A percentile compares a stretch with the other conserved stretches of the same genome.
phyloP scores from a whole-genome alignment of 257 asterid genomes.

The Solanum arcanum region DNA sequence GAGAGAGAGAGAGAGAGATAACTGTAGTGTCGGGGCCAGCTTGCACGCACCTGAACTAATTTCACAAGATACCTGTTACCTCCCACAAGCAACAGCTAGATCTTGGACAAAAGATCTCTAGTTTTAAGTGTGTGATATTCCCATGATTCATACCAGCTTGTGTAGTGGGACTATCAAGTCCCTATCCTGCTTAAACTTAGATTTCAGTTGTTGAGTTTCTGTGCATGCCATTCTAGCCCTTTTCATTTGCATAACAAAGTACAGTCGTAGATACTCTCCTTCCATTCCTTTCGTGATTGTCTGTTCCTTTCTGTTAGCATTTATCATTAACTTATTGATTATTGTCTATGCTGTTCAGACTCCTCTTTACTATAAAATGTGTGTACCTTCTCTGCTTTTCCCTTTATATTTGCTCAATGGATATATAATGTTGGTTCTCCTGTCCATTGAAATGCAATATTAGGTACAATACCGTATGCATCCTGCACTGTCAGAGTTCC shows the following conservation, averaged over 20 bases:
- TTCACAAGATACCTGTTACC: neutral
- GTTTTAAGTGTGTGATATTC: neutral
- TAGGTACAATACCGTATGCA: constrained; percentile 99
- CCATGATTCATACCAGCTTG: neutral
- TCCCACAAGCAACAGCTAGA: neutral
- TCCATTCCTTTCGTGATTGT: neutral
- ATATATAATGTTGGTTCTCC: neutral
- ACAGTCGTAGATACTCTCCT: neutral
- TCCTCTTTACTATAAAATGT: neutral
- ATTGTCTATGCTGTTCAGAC: neutral
- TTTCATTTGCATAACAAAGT: neutral
- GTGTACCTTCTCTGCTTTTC: neutral
- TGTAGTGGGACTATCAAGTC: neutral
- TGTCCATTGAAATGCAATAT: neutral
- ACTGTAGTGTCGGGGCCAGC: neutral
- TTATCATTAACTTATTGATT: neutral
- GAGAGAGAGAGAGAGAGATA: neutral
- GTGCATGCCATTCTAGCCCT: neutral
- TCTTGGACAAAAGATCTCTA: neutral
- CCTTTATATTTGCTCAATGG: neutral
- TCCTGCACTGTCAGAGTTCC: constrained; percentile 95
- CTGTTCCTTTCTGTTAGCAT: neutral
- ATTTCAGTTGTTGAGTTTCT: neutral
- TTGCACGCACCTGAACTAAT: neutral
- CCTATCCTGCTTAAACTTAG: neutral